A percentile compares a stretch with the other conserved stretches of the same genome.
phyloP scores from a whole-genome alignment of 805 yeast genomes.

The Wickerhamiella musiphila region DNA sequence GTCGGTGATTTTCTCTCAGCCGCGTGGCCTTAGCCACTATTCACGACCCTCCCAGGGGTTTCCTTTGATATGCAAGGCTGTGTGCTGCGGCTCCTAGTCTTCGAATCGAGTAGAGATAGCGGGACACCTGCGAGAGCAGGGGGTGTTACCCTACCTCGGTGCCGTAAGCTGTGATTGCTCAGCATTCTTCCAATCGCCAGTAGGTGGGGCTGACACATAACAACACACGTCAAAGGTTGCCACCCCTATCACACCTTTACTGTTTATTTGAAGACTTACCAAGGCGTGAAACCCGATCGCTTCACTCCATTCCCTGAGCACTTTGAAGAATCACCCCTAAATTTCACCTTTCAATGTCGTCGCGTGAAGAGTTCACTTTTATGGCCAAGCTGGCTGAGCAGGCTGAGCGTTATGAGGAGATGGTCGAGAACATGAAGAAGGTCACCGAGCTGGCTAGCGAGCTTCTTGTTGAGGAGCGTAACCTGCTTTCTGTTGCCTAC shows the following conservation, averaged over 20 bases:
- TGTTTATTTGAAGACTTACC: no score
- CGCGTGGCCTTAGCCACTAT: no score
- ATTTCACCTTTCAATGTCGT: slow-evolving; percentile 15
- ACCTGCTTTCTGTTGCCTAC: slow-evolving; percentile 91
- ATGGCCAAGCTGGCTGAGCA: slow-evolving; percentile 98
- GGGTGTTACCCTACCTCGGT: slow-evolving; percentile 1
- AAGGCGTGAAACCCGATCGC: no score
- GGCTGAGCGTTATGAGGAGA: slow-evolving; percentile 99
- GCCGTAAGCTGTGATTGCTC: not conserved
- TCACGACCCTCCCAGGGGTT: no score
- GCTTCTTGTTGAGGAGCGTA: slow-evolving; percentile 94
- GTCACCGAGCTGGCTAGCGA: slow-evolving; percentile 59
- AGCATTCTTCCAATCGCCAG: slow-evolving; percentile 1
- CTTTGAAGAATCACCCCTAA: not conserved
- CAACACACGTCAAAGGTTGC: slow-evolving; percentile 3
- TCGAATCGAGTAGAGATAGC: no score
- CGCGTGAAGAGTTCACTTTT: slow-evolving; percentile 96
- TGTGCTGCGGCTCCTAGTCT: no score
- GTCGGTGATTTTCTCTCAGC: no score
- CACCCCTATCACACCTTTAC: no score
- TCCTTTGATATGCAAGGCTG: no score
- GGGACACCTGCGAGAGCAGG: no score
- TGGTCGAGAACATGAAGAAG: slow-evolving; percentile 97
- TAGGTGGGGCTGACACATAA: slow-evolving; percentile 3
- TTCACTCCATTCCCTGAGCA: no score